phyloP scores from a whole-genome alignment of 2,329 filamentous ascomycete species.

The Sporothrix schenckii region DNA sequence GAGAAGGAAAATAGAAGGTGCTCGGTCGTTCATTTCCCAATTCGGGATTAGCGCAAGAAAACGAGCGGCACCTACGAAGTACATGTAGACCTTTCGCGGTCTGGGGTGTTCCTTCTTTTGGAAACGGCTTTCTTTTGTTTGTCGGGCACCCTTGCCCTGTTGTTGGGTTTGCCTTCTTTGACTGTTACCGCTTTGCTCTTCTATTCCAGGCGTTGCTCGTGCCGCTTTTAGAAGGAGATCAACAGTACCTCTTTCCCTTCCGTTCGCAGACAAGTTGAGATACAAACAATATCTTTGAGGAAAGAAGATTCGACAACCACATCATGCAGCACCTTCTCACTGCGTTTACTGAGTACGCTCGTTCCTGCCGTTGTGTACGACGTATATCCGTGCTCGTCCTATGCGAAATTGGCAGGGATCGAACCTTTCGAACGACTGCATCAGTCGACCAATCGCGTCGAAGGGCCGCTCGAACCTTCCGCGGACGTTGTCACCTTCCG shows the following conservation, averaged over 20 bases:
- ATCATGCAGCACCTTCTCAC: background rate
- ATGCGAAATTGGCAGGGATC: conserved; percentile 10
- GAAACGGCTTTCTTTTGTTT: background rate
- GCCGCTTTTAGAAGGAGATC: background rate
- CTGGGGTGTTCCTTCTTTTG: no score
- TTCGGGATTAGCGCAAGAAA: conserved; percentile 8
- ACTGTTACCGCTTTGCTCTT: background rate
- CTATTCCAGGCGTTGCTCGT: background rate
- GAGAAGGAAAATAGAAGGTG: conserved; percentile 14
- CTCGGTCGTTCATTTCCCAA: background rate
- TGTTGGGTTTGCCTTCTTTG: background rate
- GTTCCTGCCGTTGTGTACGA: background rate
- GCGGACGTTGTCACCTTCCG: background rate
- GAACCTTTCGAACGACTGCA: background rate
- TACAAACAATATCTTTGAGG: background rate
- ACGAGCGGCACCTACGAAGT: conserved; percentile 24
- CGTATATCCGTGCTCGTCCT: conserved; percentile 9
- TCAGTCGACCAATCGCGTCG: background rate
- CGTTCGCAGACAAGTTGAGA: background rate
- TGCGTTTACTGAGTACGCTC: background rate
- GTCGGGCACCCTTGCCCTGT: conserved; percentile 7
- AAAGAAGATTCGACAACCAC: background rate
- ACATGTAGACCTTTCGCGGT: conserved; percentile 2
- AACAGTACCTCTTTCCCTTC: background rate
- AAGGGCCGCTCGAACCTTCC: conserved; percentile 4